These are phyloP conservation scores for Secale cereale DNA, from an alignment of 176 grass and related monocot genomes.

Conservation along the genomic window DNA sequence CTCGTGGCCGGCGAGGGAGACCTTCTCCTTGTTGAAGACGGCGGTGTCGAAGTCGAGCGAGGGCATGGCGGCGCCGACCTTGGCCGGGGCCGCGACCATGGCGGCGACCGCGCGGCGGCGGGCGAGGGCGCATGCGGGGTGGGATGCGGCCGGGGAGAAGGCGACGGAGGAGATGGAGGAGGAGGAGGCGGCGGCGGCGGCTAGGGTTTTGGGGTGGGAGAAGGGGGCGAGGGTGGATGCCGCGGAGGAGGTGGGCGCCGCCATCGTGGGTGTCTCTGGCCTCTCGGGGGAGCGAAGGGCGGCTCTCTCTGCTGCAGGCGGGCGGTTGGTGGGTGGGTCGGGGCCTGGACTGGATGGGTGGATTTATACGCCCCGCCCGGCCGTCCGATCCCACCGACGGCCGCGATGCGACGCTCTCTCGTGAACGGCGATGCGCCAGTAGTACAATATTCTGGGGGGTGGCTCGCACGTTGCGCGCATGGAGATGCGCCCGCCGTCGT, in stretches of 20 bases:
- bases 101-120: conserved; percentile 35
- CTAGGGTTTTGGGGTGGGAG: conserved; percentile 55
- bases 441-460: background rate
- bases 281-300: background rate
- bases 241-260: conserved; percentile 45
- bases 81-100: conserved; percentile 43
- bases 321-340: background rate
- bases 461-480: background rate
- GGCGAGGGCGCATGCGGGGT: background rate
- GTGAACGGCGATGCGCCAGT: background rate
- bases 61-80: conserved; percentile 35
- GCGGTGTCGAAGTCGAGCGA: conserved; percentile 77
- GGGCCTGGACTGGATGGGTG: background rate
- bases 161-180: background rate
- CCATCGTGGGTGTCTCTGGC: conserved; percentile 26
- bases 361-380: conserved; percentile 1
- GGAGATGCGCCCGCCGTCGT: background rate
- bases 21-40: conserved; percentile 91
- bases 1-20: conserved; percentile 83
- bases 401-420: background rate
- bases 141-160: conserved; percentile 5
- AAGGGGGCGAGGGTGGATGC: conserved; percentile 29
- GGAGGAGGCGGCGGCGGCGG: background rate
- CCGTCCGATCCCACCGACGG: background rate
- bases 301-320: background rate